Evolutionary conservation across 768 basidiomycete species (phyloP), one percentile per base, ranked within the genome.

Genomic region (Crepidotus variabilis): DNA sequence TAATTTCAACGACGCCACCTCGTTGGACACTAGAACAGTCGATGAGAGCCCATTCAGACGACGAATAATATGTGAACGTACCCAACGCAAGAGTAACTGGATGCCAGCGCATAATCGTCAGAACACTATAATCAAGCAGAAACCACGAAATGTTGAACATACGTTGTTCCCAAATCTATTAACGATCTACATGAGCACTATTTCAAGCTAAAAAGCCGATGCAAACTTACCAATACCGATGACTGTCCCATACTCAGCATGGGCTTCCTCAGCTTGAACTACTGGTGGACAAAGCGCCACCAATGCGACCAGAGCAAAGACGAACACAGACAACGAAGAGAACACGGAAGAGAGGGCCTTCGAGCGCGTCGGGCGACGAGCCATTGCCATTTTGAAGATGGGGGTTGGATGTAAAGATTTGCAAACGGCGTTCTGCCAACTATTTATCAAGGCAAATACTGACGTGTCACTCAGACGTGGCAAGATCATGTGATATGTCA

Each of bases 11-110:
- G 14, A 58, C 88, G 58, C 92, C 92, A 56, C 85, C 86, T 51
- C 86, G 87, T 71, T 90, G 87, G 23, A 94, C 88, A 78, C 91
- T 90, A 22, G 23, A 1, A 14, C 21, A 13, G 21, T 61, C 57
- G 32, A 54, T 32, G 48, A 16, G 18, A 20, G 55, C 24, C 8
- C 35, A 0, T 52, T 1, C 22, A 8, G 21, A 6, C 14, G 3
- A 5, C 47, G 32, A 47, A 4, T 13, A 21, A 47, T 28, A 52
- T 4, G 47, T 2, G 14, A 1, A 78, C 89, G 71, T 60, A 92
- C 92, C 90, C 94, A 66, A 98, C 95, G 78, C 94, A 97, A 61
- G 94, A 97, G 77, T 97, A 94, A 64, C 90, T 94, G 50, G 11
- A 34, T 47, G 52, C 61, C 59, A 60, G 54, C 59, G 47, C 56